These are phyloP conservation scores for Tardiomyces blankii DNA, from an alignment of 1,139 yeast genomes.

Conservation along the genomic window DNA sequence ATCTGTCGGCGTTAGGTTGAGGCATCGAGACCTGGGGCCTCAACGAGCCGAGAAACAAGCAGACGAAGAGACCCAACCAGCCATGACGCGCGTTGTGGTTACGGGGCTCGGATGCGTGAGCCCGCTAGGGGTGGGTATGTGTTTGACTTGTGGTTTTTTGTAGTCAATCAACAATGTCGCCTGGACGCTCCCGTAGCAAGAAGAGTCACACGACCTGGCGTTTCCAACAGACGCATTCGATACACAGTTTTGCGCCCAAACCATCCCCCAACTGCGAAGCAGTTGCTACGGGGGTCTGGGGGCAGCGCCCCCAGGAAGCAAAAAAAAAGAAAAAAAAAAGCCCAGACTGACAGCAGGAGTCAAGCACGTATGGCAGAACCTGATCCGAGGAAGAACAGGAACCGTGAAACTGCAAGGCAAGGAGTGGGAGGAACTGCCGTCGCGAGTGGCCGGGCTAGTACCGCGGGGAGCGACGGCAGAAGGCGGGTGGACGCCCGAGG, in stretches of 20 bases:
- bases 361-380: slow-evolving; percentile 24
- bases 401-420: slow-evolving; percentile 35
- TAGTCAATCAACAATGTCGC: too few relatives aligned
- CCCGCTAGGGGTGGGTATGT: slow-evolving; percentile 55
- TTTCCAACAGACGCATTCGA: too few relatives aligned
- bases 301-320: too few relatives aligned
- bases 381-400: slow-evolving; percentile 24
- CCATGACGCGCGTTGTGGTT: slow-evolving; percentile 53
- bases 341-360: slow-evolving; percentile 30
- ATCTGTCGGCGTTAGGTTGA: too few relatives aligned
- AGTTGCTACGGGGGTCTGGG: too few relatives aligned
- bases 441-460: slow-evolving; percentile 65
- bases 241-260: too few relatives aligned
- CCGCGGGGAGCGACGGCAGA: slow-evolving; percentile 43
- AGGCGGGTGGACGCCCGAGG: slow-evolving; percentile 40
- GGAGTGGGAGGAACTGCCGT: slow-evolving; percentile 50
- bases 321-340: too few relatives aligned
- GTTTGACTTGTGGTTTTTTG: not conserved
- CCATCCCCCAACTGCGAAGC: too few relatives aligned
- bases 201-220: too few relatives aligned
- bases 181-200: too few relatives aligned
- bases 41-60: too few relatives aligned
- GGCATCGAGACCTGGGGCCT: too few relatives aligned
- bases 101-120: slow-evolving; percentile 85
- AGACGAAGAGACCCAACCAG: not conserved